phyloP scores from a whole-genome alignment of 176 grass and related monocot genomes.

The Oryza meyeriana region DNA sequence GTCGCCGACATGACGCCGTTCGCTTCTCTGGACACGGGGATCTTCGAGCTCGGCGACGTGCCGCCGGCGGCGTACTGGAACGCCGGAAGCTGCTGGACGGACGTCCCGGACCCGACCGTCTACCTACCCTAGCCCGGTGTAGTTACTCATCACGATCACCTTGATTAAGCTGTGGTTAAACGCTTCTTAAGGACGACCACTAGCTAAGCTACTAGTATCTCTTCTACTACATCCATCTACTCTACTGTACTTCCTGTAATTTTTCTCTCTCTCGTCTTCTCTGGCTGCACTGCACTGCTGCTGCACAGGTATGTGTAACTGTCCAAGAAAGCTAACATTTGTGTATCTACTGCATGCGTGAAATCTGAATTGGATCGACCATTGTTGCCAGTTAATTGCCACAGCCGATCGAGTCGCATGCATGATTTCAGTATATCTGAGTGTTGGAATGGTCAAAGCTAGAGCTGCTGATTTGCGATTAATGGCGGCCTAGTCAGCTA shows the following conservation, averaged over 20 bases:
- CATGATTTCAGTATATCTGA: not conserved
- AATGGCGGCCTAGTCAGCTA: not conserved
- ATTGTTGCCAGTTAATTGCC: not conserved
- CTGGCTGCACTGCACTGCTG: conserved; percentile 8
- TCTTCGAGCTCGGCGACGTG: conserved; percentile 52
- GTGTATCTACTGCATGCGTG: not conserved
- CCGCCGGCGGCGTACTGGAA: conserved; percentile 39
- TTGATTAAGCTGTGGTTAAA: conserved; percentile 35
- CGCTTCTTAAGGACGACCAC: conserved; percentile 37
- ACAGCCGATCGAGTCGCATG: not conserved
- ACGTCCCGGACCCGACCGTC: conserved; percentile 37
- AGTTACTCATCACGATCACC: conserved; percentile 21
- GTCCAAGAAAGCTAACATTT: conserved; percentile 40
- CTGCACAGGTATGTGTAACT: conserved; percentile 29
- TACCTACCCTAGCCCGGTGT: conserved; percentile 50
- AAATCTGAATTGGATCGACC: not conserved
- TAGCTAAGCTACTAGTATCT: conserved; percentile 10
- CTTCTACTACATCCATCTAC: not conserved
- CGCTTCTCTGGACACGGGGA: conserved; percentile 38
- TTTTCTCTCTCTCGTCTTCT: not conserved
- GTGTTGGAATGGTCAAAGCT: conserved; percentile 19
- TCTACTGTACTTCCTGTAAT: not conserved
- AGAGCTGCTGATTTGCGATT: not conserved
- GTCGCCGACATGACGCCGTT: conserved; percentile 34
- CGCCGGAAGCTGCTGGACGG: conserved; percentile 47